Conservation (phyloP, 116 monocot genomes). For the Iris pallida region DNA sequence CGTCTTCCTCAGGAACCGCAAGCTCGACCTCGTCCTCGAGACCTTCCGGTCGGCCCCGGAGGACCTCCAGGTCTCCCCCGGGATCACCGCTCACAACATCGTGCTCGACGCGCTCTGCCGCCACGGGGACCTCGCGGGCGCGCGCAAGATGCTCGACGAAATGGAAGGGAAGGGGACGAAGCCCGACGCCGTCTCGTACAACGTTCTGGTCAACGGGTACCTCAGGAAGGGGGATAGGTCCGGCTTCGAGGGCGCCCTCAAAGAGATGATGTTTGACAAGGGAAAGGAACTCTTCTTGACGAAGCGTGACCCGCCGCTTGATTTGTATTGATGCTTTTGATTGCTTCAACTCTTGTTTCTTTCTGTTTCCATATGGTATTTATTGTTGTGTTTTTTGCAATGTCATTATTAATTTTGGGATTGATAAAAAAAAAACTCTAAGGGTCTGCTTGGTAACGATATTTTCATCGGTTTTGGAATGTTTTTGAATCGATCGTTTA, state of each 20-base stretch:
- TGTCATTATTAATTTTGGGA: too few relatives aligned
- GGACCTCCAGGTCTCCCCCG: constrained; percentile 27
- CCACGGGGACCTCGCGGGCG: constrained; percentile 19
- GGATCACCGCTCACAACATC: constrained; percentile 40
- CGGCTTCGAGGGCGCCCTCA: constrained; percentile 35
- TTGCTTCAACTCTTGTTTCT: too few relatives aligned
- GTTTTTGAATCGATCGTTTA: too few relatives aligned
- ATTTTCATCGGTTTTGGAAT: too few relatives aligned
- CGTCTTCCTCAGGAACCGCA: constrained; percentile 36
- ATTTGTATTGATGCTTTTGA: too few relatives aligned
- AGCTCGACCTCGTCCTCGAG: constrained; percentile 27
- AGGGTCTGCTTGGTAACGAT: too few relatives aligned
- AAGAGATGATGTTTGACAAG: too few relatives aligned
- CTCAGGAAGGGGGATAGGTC: constrained; percentile 35
- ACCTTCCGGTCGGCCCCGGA: constrained; percentile 26
- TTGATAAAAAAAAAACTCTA: too few relatives aligned
- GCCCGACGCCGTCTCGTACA: constrained; percentile 47
- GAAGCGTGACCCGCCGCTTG: too few relatives aligned
- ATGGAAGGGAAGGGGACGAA: constrained; percentile 26
- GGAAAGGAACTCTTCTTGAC: too few relatives aligned
- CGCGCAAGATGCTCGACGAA: constrained; percentile 47
- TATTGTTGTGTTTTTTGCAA: too few relatives aligned
- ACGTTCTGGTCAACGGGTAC: constrained; percentile 50
- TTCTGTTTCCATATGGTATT: too few relatives aligned
- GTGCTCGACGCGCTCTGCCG: constrained; percentile 29